A percentile compares a stretch with the other conserved stretches of the same genome.
Evolutionary conservation across 257 asterid genomes (phyloP).

Genomic region (Scutellaria galericulata): DNA sequence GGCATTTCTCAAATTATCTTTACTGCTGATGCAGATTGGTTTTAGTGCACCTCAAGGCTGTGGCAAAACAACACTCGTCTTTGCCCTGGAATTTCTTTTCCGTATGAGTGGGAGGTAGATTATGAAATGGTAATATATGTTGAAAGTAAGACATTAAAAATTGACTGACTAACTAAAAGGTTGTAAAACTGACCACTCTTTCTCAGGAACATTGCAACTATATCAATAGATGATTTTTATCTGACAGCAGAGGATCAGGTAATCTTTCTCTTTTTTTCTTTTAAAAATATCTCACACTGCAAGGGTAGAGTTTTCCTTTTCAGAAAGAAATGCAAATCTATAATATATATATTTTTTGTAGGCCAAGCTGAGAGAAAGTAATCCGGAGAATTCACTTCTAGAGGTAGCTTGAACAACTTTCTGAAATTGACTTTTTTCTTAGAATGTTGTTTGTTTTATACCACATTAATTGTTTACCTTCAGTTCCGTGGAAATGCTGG

Average conservation of each 20-base stretch:
- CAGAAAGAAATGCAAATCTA: conserved; percentile 15
- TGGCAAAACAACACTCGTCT: conserved; percentile 97
- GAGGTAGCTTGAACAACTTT: conserved; percentile 60
- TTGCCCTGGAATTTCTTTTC: conserved; percentile 89
- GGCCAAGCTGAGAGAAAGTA: conserved; percentile 82
- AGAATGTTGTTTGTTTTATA: conserved; percentile 15
- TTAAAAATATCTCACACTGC: conserved; percentile 7
- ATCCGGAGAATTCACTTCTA: conserved; percentile 82
- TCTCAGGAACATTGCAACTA: conserved; percentile 86
- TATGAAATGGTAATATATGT: conserved; percentile 50
- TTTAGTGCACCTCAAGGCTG: conserved; percentile 99
- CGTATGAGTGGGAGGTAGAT: conserved; percentile 84
- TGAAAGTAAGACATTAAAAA: conserved; percentile 26
- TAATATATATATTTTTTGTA: conserved; percentile 37
- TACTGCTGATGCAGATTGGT: conserved; percentile 76
- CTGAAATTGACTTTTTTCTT: conserved; percentile 10
- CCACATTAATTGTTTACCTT: conserved; percentile 21
- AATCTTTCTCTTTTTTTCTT: not conserved
- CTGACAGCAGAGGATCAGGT: conserved; percentile 95
- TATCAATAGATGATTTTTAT: conserved; percentile 96
- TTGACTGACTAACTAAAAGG: conserved; percentile 32
- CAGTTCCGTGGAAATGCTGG: conserved; percentile 99
- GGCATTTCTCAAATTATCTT: conserved; percentile 15
- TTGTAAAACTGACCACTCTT: conserved; percentile 43
- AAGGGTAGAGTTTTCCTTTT: conserved; percentile 16